Conservation (phyloP, 441 rosid genomes). For the Aleurites moluccanus region DNA sequence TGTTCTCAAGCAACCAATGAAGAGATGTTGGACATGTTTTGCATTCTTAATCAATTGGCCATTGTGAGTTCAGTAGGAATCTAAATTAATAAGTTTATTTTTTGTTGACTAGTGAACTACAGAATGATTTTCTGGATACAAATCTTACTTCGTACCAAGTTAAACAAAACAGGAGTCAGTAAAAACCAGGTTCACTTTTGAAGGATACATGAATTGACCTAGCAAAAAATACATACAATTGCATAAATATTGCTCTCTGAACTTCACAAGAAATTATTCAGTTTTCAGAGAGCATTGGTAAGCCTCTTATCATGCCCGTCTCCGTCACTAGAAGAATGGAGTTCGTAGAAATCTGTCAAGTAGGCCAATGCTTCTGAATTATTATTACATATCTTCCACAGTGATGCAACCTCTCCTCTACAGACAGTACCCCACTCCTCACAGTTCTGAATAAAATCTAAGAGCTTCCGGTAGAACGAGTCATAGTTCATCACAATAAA, state of each 20-base stretch:
- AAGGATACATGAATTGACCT: too few species aligned
- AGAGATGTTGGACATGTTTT: too few species aligned
- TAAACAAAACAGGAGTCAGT: not conserved
- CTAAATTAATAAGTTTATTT: too few species aligned
- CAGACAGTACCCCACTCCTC: slow-evolving; percentile 73
- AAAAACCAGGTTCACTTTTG: not conserved
- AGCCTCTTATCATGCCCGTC: slow-evolving; percentile 18
- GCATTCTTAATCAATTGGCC: too few species aligned
- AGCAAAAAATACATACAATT: not conserved
- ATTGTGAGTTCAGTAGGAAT: too few species aligned
- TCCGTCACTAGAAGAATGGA: slow-evolving; percentile 24
- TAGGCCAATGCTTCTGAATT: slow-evolving; percentile 68
- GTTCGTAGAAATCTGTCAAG: slow-evolving; percentile 60
- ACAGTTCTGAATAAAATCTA: slow-evolving; percentile 67
- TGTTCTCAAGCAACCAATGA: too few species aligned
- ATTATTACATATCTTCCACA: slow-evolving; percentile 74
- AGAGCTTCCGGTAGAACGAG: slow-evolving; percentile 66
- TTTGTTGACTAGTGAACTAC: too few species aligned
- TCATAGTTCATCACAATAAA: slow-evolving; percentile 87
- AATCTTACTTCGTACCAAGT: not conserved
- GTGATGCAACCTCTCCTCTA: slow-evolving; percentile 64
- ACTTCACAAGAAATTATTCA: slow-evolving; percentile 5
- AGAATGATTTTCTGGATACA: not conserved
- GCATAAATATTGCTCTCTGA: not conserved
- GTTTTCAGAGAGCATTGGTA: slow-evolving; percentile 14